Evolutionary conservation across 805 yeast species (phyloP).

Genomic region (Suhomyces kilbournensis): DNA sequence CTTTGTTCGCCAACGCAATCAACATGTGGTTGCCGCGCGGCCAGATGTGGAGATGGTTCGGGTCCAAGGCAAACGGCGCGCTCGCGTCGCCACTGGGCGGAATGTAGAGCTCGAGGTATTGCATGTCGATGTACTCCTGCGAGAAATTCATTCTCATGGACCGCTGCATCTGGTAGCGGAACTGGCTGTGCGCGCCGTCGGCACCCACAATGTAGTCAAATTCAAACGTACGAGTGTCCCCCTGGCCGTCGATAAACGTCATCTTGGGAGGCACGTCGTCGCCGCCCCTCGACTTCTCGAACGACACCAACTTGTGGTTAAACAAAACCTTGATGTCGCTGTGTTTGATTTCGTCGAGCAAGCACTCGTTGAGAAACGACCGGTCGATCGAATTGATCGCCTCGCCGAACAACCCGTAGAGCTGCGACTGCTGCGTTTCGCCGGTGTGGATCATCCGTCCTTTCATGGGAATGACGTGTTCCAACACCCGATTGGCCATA

Average conservation of each 20-base stretch:
- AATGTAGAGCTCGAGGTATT: slow-evolving; percentile 76
- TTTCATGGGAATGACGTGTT: slow-evolving; percentile 73
- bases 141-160: slow-evolving; percentile 62
- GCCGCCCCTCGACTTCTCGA: slow-evolving; percentile 25
- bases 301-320: slow-evolving; percentile 50
- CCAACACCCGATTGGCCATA: slow-evolving; percentile 54
- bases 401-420: slow-evolving; percentile 80
- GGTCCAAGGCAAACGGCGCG: slow-evolving; percentile 49
- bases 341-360: slow-evolving; percentile 60
- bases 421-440: slow-evolving; percentile 55
- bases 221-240: slow-evolving; percentile 18
- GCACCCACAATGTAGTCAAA: slow-evolving; percentile 73
- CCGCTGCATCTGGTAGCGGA: slow-evolving; percentile 67
- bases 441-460: slow-evolving; percentile 91
- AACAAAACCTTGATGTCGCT: slow-evolving; percentile 47
- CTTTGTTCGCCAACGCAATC: slow-evolving; percentile 81
- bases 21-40: slow-evolving; percentile 85
- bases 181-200: slow-evolving; percentile 80
- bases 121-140: slow-evolving; percentile 80
- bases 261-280: slow-evolving; percentile 18
- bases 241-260: slow-evolving; percentile 18
- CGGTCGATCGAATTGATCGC: slow-evolving; percentile 84
- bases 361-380: slow-evolving; percentile 57
- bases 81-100: slow-evolving; percentile 44
- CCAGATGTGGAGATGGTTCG: slow-evolving; percentile 89